Percentiles rank a stretch among this genome's conserved stretches.
These are phyloP conservation scores for Cytospora mali DNA, from an alignment of 2,329 filamentous ascomycete species.

Conservation along the genomic window DNA sequence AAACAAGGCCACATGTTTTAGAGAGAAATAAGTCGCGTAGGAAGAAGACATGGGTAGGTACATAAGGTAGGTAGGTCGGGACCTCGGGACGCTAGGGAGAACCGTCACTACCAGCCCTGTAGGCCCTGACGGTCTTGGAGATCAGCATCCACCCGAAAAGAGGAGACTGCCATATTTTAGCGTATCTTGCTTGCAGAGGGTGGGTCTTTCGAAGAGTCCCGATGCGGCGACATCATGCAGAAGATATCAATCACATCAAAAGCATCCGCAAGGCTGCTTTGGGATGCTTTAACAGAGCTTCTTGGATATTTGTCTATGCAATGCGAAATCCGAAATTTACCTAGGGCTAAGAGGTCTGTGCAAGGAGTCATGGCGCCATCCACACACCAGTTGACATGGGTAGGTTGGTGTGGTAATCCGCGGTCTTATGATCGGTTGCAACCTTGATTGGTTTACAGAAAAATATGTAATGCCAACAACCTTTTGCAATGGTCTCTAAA, in stretches of 20 bases:
- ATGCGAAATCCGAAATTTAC: too few relatives aligned
- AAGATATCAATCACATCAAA: background rate
- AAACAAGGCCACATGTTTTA: conserved; percentile 27
- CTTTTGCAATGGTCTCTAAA: too few relatives aligned
- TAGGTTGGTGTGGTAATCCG: too few relatives aligned
- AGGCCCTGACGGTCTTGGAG: background rate
- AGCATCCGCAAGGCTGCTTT: background rate
- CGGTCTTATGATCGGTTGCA: too few relatives aligned
- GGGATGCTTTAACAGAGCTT: background rate
- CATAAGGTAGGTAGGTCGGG: too few relatives aligned
- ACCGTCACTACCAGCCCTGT: conserved; percentile 3
- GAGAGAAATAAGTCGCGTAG: conserved; percentile 10
- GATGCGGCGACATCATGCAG: background rate
- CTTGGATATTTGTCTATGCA: background rate
- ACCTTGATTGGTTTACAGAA: background rate
- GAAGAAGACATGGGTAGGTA: conserved; percentile 23
- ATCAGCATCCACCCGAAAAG: background rate
- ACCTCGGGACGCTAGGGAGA: conserved; percentile 15
- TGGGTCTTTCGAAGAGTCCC: background rate
- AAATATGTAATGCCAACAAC: too few relatives aligned
- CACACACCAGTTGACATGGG: too few relatives aligned
- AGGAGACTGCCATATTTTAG: background rate
- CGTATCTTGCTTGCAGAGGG: background rate
- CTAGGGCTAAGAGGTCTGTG: background rate
- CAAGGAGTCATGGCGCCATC: background rate